Base-by-base conservation (phyloP, 768 basidiomycete genomes). In the Pleurotus sapidus region DNA sequence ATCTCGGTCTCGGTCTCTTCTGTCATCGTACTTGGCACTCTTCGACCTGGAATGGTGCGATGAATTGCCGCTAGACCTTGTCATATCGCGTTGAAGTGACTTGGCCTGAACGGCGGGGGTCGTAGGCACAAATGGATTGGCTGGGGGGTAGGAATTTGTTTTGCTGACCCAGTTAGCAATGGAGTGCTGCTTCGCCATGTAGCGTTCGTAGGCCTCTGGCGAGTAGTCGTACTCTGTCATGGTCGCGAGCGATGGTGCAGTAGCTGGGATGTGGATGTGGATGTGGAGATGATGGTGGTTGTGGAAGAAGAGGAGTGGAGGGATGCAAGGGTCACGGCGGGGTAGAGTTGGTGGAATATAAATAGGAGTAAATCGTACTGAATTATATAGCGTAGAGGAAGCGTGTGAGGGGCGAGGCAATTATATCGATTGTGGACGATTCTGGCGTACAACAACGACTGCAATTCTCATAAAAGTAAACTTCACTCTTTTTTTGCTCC, bases 191-290 rank as follows among this genome's bases (percentile, higher is more conserved):
- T 58, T 61, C 2, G 43, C 54, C 18, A 56, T 43, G 49, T 49
- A 53, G n/a, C 58, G 51, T 38, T 59, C 54, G 54, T 46, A 50
- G 4, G 60, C 60, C 18, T 58, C 57, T 18, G 60, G 60, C 11
- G 60, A 61, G 38, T 59, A 61, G 57, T 61, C 60, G 57, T 61
- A 61, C 40, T 61, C 60, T 45, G 60, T 61, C 60, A 61, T 61
- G n/a, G 57, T 48, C 12, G 46, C 17, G 39, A 20, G 23, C 11
- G 34, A 37, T 27, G 9, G 49, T 25, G 9, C 14, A 37, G 38
- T 50, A 37, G 49, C 38, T 27, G 49, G 17, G 34, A 27, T 50
- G n/a, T n/a, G 49, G 49, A 30, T 34, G 49, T 34, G 34, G 38
- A 37, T 27, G 46, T 20, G 47, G 47, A 38, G 24, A 11, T 34